These are phyloP conservation scores for Daldinia caldariorum DNA, from an alignment of 495 filamentous ascomycete species.

Conservation along the genomic window DNA sequence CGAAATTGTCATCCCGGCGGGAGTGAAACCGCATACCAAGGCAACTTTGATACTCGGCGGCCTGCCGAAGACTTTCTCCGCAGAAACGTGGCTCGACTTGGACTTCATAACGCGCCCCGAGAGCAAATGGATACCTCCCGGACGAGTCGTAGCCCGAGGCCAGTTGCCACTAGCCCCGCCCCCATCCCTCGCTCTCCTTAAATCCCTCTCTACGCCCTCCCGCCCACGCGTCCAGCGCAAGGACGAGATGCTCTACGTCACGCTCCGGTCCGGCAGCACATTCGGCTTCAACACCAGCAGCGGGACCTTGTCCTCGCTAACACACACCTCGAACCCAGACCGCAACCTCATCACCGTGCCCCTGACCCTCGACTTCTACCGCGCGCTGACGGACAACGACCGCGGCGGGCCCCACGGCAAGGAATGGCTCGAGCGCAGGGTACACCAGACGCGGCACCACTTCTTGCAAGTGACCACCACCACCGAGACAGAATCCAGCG, in stretches of 20 bases:
- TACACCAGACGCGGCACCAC: slow-evolving; percentile 57
- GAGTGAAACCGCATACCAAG: slow-evolving; percentile 51
- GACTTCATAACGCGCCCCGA: slow-evolving; percentile 52
- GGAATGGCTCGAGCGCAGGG: slow-evolving; percentile 53
- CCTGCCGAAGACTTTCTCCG: slow-evolving; percentile 22
- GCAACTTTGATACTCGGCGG: slow-evolving; percentile 45
- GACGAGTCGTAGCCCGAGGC: slow-evolving; percentile 62
- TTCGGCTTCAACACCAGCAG: slow-evolving; percentile 57
- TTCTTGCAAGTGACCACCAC: slow-evolving; percentile 56
- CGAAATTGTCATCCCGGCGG: slow-evolving; percentile 50
- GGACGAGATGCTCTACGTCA: slow-evolving; percentile 46
- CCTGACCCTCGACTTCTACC: slow-evolving; percentile 59
- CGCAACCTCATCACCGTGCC: slow-evolving; percentile 57
- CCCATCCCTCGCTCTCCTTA: slow-evolving; percentile 40
- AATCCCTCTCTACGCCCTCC: slow-evolving; percentile 28
- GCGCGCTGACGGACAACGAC: slow-evolving; percentile 73
- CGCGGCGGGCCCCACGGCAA: slow-evolving; percentile 56
- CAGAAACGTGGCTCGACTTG: slow-evolving; percentile 58
- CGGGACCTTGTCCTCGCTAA: slow-evolving; percentile 54
- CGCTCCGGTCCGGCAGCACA: slow-evolving; percentile 34
- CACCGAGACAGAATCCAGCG: slow-evolving; percentile 38
- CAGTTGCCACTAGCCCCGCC: slow-evolving; percentile 56
- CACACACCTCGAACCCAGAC: slow-evolving; percentile 28
- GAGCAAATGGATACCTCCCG: slow-evolving; percentile 56
- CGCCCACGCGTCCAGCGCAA: slow-evolving; percentile 33